Conservation (phyloP, 1,284 basidiomycete species). For the Cryptococcus jaspeensis region DNA sequence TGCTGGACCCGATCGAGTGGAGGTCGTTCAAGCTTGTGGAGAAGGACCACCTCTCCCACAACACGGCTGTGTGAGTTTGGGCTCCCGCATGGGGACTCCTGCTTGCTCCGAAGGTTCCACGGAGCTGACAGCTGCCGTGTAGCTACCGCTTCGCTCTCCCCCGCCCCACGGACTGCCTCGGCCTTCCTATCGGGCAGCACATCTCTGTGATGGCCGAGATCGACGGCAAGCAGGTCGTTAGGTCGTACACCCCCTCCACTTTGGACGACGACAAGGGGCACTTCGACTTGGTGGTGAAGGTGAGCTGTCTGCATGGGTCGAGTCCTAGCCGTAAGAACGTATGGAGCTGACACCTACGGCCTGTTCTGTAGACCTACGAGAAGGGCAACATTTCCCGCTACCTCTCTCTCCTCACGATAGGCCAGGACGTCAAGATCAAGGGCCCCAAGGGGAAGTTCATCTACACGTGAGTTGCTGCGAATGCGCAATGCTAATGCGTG, state of each 20-base stretch:
- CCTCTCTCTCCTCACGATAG: conserved; percentile 75
- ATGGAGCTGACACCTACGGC: not conserved
- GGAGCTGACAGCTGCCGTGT: conserved; percentile 5
- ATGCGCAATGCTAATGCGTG: no score
- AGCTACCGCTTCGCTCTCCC: conserved; percentile 92
- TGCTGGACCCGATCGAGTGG: conserved; percentile 58
- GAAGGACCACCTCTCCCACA: conserved; percentile 85
- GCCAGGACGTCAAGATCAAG: conserved; percentile 82
- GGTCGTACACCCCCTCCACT: conserved; percentile 93
- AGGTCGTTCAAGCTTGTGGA: conserved; percentile 76
- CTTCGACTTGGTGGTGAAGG: conserved; percentile 97
- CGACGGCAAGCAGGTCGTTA: conserved; percentile 81
- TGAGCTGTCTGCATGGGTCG: conserved; percentile 41
- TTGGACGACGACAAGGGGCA: conserved; percentile 87
- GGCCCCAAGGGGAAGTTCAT: conserved; percentile 94
- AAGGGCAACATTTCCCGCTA: conserved; percentile 93
- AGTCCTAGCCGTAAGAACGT: not conserved
- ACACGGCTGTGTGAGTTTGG: conserved; percentile 78
- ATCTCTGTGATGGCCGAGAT: conserved; percentile 88
- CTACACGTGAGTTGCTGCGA: conserved; percentile 54
- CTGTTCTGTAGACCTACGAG: conserved; percentile 72
- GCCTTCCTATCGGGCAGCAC: conserved; percentile 95
- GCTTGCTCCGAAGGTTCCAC: conserved; percentile 3
- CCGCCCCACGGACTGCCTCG: conserved; percentile 69
- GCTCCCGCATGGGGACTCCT: conserved; percentile 1